Evolutionary conservation across 345 rosid species (phyloP).

Genomic region (Clausena lansium): DNA sequence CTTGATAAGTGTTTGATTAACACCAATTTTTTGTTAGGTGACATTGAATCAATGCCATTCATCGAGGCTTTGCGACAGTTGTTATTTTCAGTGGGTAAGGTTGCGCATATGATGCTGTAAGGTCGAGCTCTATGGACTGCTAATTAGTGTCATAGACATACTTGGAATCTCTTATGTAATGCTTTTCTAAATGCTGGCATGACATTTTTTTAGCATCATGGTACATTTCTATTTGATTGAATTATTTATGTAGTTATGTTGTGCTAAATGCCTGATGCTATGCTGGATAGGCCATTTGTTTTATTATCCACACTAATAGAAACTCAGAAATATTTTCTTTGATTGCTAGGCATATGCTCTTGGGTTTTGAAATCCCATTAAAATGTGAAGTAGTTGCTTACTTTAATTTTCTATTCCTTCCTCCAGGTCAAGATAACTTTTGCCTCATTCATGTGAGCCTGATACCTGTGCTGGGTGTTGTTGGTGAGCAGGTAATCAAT

Average conservation of each 20-base stretch:
- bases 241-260: neutral
- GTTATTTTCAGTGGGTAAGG: conserved; percentile 87
- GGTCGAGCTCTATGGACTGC: neutral
- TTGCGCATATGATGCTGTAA: neutral
- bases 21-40: conserved; percentile 44
- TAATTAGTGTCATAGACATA: neutral
- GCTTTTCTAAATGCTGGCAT: neutral
- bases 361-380: neutral
- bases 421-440: conserved; percentile 81
- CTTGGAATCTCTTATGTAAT: neutral
- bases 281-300: neutral
- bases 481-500: conserved; percentile 87
- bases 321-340: neutral
- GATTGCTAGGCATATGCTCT: conserved; percentile 1
- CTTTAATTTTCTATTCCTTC: conserved; percentile 27
- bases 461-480: conserved; percentile 90
- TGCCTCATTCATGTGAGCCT: conserved; percentile 97
- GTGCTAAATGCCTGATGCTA: neutral
- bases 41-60: conserved; percentile 97
- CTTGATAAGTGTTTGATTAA: conserved; percentile 12
- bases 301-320: neutral
- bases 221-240: neutral
- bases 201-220: neutral
- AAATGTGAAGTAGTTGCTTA: conserved; percentile 2
- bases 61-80: conserved; percentile 95